Conservation (phyloP, 805 yeast species). For the Jamesozyma gamospora region DNA sequence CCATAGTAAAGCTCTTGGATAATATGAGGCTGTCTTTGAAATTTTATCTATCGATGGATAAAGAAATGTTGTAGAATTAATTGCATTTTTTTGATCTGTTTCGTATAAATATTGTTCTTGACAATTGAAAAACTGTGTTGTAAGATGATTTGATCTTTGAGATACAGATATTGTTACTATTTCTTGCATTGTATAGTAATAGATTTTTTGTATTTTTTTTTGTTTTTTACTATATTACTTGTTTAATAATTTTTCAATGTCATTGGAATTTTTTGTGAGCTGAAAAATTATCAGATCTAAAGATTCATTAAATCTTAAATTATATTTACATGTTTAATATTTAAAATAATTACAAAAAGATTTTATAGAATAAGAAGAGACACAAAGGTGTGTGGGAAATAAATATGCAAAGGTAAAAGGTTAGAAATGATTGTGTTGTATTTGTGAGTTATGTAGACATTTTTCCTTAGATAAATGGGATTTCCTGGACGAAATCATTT, state of each 20-base stretch:
- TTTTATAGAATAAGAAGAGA: no score
- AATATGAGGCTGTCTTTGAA: constrained; percentile 44
- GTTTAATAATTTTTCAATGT: no score
- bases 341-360: not conserved
- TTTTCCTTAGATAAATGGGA: no score
- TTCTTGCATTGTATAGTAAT: constrained; percentile 48
- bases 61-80: constrained; percentile 40
- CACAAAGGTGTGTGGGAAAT: no score
- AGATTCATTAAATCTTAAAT: no score
- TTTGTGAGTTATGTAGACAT: no score
- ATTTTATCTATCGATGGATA: constrained; percentile 32
- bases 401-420: no score
- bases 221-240: not conserved
- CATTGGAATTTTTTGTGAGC: no score
- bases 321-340: not conserved
- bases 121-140: constrained; percentile 70
- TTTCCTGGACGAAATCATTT: no score
- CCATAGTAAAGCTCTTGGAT: constrained; percentile 79
- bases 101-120: constrained; percentile 60
- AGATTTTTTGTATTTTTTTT: not conserved
- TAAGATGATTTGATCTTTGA: constrained; percentile 62
- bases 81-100: constrained; percentile 12
- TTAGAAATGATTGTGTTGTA: no score
- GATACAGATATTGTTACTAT: constrained; percentile 64
- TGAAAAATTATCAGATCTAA: no score